These are phyloP conservation scores for Colletotrichum caudatum DNA, from an alignment of 2,329 filamentous ascomycete species.

Conservation along the genomic window DNA sequence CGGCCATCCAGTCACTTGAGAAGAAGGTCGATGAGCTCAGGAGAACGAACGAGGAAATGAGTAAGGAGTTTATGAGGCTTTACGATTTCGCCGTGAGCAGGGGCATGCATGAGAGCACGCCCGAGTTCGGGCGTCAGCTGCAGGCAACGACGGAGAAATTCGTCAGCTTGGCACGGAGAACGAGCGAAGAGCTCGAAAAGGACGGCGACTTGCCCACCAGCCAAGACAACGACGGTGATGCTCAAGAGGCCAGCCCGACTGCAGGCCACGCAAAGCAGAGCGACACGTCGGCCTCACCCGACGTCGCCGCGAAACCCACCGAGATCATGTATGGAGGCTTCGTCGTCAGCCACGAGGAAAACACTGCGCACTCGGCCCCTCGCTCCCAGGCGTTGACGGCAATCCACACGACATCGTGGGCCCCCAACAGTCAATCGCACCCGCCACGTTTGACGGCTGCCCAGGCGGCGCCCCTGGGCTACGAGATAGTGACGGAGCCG, in stretches of 20 bases:
- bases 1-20: conserved; percentile 79
- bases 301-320: conserved; percentile 7
- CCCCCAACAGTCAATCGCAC: background rate
- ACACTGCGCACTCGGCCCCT: background rate
- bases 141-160: conserved; percentile 70
- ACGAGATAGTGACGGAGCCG: conserved; percentile 64
- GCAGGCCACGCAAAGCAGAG: conserved; percentile 5
- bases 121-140: conserved; percentile 69
- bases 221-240: conserved; percentile 27
- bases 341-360: conserved; percentile 44
- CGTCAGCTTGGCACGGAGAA: conserved; percentile 63
- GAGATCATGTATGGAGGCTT: conserved; percentile 46
- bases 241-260: conserved; percentile 18
- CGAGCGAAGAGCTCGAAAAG: conserved; percentile 54
- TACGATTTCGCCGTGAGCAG: conserved; percentile 71
- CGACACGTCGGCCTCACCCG: conserved; percentile 40
- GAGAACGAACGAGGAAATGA: conserved; percentile 78
- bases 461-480: conserved; percentile 43
- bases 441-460: background rate
- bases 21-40: conserved; percentile 77
- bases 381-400: conserved; percentile 8
- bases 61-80: conserved; percentile 75
- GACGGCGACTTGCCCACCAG: conserved; percentile 46
- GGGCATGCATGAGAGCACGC: conserved; percentile 68
- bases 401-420: conserved; percentile 31